Evolutionary conservation across 306 rosid species (phyloP).

Genomic region (Lathyrus aphaca): DNA sequence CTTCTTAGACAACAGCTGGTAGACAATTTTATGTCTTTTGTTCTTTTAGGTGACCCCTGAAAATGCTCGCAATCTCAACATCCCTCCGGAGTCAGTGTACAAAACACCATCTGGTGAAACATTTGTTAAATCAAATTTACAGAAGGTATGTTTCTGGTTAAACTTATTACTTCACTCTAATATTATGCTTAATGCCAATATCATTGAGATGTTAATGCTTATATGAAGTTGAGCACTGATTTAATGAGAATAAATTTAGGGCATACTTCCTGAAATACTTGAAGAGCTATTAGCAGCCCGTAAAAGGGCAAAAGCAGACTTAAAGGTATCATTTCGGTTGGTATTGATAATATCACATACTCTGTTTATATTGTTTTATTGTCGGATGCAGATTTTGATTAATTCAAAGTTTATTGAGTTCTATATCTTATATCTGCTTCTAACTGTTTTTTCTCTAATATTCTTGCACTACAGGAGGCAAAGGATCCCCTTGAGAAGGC

Average conservation of each 20-base stretch:
- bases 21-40: constrained; percentile 16
- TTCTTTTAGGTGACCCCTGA: constrained; percentile 77
- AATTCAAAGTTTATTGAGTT: constrained; percentile 30
- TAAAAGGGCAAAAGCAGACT: constrained; percentile 94
- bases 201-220: constrained; percentile 33
- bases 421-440: constrained; percentile 28
- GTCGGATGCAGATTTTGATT: constrained; percentile 22
- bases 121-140: constrained; percentile 81
- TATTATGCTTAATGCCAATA: constrained; percentile 23
- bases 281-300: constrained; percentile 94
- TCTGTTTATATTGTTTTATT: constrained; percentile 14
- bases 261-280: constrained; percentile 98
- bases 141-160: constrained; percentile 59
- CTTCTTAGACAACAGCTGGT: not conserved
- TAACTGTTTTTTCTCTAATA: constrained; percentile 30
- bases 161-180: constrained; percentile 1
- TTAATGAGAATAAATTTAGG: constrained; percentile 55
- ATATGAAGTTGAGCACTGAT: constrained; percentile 22
- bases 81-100: constrained; percentile 81
- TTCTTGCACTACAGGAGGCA: constrained; percentile 62
- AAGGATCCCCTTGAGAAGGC: constrained; percentile 96
- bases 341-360: constrained; percentile 10
- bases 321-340: constrained; percentile 64
- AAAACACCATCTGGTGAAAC: constrained; percentile 96
- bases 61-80: constrained; percentile 70